phyloP scores from a whole-genome alignment of 2,329 filamentous ascomycete genomes.

The Sporothrix phasma region DNA sequence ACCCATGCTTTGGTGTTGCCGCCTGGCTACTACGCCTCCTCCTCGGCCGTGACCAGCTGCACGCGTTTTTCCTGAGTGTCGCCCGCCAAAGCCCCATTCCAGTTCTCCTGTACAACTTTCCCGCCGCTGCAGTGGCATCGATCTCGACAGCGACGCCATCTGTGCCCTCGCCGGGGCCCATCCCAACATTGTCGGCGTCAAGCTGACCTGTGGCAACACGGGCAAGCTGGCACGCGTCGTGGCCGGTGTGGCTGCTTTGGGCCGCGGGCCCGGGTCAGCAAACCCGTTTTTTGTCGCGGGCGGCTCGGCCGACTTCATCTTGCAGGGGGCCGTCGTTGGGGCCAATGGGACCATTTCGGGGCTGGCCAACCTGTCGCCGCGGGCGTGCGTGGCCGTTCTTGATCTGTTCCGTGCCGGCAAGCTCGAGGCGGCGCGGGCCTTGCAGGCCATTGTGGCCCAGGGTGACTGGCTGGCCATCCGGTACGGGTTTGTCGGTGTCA shows the following conservation, averaged over 20 bases:
- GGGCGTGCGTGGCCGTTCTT: slow-evolving; percentile 51
- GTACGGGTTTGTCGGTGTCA: slow-evolving; percentile 40
- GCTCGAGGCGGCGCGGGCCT: slow-evolving; percentile 45
- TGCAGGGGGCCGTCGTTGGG: slow-evolving; percentile 60
- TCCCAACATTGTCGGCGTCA: slow-evolving; percentile 52
- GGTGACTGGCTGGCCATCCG: slow-evolving; percentile 38
- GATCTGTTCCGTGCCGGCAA: slow-evolving; percentile 51
- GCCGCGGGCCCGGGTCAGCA: not conserved
- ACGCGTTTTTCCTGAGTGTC: slow-evolving; percentile 52
- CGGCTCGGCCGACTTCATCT: slow-evolving; percentile 63
- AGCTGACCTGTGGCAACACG: slow-evolving; percentile 55
- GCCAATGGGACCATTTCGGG: slow-evolving; percentile 64
- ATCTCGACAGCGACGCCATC: slow-evolving; percentile 48
- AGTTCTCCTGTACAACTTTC: slow-evolving; percentile 55
- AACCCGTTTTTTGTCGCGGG: slow-evolving; percentile 56
- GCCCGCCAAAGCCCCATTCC: slow-evolving; percentile 49
- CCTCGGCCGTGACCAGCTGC: slow-evolving; percentile 46
- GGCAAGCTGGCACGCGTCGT: slow-evolving; percentile 46
- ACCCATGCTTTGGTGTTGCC: slow-evolving; percentile 59
- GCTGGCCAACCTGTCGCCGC: slow-evolving; percentile 56
- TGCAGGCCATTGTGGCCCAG: slow-evolving; percentile 41
- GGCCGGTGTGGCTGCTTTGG: slow-evolving; percentile 30
- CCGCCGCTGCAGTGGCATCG: slow-evolving; percentile 47
- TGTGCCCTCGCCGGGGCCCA: slow-evolving; percentile 39
- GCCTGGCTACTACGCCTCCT: slow-evolving; percentile 58